Percentiles rank a stretch among this genome's conserved stretches.
phyloP scores from a whole-genome alignment of 1,284 basidiomycete genomes.

The Chalciporus piperatoides region DNA sequence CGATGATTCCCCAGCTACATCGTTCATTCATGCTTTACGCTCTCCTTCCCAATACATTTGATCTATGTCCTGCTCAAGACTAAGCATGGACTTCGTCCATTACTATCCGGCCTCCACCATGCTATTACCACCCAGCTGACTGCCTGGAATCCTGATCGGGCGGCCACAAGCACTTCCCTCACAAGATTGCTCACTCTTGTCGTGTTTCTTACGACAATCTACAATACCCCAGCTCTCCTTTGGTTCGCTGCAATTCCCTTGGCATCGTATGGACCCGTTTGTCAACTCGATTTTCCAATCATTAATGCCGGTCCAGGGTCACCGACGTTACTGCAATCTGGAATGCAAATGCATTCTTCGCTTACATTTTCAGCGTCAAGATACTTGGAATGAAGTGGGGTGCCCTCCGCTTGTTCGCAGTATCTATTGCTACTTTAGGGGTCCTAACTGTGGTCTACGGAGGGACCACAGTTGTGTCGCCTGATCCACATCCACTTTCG shows the following conservation, averaged over 20 bases:
- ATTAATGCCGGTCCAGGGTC: constrained; percentile 43
- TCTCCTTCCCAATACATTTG: constrained; percentile 72
- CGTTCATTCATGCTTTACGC: constrained; percentile 66
- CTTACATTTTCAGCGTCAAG: constrained; percentile 68
- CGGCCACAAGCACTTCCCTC: constrained; percentile 39
- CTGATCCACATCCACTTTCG: constrained; percentile 21
- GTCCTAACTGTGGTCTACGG: constrained; percentile 76
- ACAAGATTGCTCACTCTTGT: constrained; percentile 43
- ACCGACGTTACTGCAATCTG: constrained; percentile 80
- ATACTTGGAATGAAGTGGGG: constrained; percentile 62
- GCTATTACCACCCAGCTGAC: constrained; percentile 55
- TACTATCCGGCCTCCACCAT: constrained; percentile 48
- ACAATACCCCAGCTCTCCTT: constrained; percentile 59
- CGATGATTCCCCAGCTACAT: constrained; percentile 50
- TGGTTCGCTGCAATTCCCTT: constrained; percentile 73
- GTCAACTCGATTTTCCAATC: constrained; percentile 7
- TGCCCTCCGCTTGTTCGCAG: constrained; percentile 57
- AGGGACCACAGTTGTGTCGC: constrained; percentile 41
- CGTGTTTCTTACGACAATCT: constrained; percentile 51
- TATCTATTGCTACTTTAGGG: constrained; percentile 71
- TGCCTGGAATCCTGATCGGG: constrained; percentile 27
- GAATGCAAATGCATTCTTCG: constrained; percentile 85
- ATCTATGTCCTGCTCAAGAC: constrained; percentile 53
- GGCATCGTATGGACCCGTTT: constrained; percentile 54
- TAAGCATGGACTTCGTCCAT: constrained; percentile 41